phyloP scores from a whole-genome alignment of 176 grass and related monocot genomes.

The Zea mays region Zm-B73-REFERENCE-NAM-5.0 NC_050096.1:264338501-264339000 shows the following conservation, averaged over 20 bases:
- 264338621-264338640: constrained; percentile 72
- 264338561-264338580: constrained; percentile 67
- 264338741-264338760: background rate
- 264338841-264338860: background rate
- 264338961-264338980: constrained; percentile 44
- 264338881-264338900: constrained; percentile 5
- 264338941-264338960: constrained; percentile 22
- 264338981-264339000: background rate
- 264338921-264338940: constrained; percentile 19
- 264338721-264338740: background rate
- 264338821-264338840: constrained; percentile 44
- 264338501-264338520: background rate
- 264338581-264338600: constrained; percentile 68
- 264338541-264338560: too few relatives aligned
- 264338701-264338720: constrained; percentile 4
- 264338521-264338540: too few relatives aligned
- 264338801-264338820: constrained; percentile 5
- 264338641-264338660: constrained; percentile 61
- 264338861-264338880: constrained; percentile 31
- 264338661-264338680: constrained; percentile 28
- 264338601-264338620: constrained; percentile 75
- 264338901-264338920: background rate
- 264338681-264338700: background rate
- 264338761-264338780: background rate
- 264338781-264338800: background rate